These are phyloP conservation scores for Rhodotorula sp. DNA, from an alignment of 1,284 basidiomycete species.

Conservation along the genomic window DNA sequence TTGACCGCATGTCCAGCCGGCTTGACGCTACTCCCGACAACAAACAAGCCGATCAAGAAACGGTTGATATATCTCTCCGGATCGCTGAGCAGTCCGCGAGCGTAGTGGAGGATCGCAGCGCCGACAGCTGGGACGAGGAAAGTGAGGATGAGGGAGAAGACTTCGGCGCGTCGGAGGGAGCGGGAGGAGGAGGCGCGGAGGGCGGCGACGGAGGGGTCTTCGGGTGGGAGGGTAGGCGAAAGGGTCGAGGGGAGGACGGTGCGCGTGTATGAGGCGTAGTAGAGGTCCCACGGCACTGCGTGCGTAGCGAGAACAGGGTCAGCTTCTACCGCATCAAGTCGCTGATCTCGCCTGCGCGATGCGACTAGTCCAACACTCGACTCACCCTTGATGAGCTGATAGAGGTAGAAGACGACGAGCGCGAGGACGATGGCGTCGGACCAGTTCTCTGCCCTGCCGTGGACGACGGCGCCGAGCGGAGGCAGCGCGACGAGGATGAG, in stretches of 20 bases:
- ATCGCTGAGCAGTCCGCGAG: constrained; percentile 47
- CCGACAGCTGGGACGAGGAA: constrained; percentile 46
- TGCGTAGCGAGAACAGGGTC: not conserved
- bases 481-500: constrained; percentile 43
- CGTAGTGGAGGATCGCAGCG: constrained; percentile 47
- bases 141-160: constrained; percentile 46
- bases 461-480: constrained; percentile 40
- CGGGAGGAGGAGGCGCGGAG: constrained; percentile 40
- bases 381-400: constrained; percentile 43
- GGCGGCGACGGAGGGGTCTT: constrained; percentile 25
- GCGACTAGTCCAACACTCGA: not conserved
- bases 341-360: not conserved
- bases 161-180: constrained; percentile 47
- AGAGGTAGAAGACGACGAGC: constrained; percentile 49
- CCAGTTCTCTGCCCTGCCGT: constrained; percentile 50
- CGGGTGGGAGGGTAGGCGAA: constrained; percentile 1
- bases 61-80: constrained; percentile 45
- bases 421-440: constrained; percentile 50
- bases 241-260: constrained; percentile 37
- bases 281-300: constrained; percentile 48
- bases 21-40: constrained; percentile 49
- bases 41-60: constrained; percentile 49
- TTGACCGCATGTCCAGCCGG: constrained; percentile 44
- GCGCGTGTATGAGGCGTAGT: constrained; percentile 45
- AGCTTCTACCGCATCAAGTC: not conserved